Evolutionary conservation across 2,329 filamentous ascomycete species (phyloP), one percentile per base, ranked within the genome.

Genomic region (Geosmithia morbida): DNA sequence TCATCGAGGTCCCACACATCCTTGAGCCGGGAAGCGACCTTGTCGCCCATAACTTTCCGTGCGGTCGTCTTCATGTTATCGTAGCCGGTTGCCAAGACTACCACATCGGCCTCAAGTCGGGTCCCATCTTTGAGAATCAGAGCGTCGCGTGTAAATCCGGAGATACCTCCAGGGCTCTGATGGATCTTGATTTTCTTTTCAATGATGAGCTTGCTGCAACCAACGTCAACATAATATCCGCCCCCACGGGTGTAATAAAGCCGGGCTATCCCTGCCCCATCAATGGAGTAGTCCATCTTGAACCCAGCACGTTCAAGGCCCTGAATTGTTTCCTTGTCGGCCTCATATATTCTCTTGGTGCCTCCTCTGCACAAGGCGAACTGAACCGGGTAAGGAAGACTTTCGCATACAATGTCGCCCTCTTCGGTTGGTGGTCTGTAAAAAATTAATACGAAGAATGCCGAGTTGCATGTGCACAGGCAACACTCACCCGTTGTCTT

Each of bases 201-300:
- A 2, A 68, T 66, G 49, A 85, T 81, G 18, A 84, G 67, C 55
- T 75, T 61, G 0, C 74, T 76, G 0, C 72, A 75, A 0, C 81
- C 81, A 1, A 83, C 78, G 50, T 85, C 78, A 51, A 85, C 80
- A 59, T 85, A 85, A 56, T 84, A 85, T 0, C 81, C 81, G 0
- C 81, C 81, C 1, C 79, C 79, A 2, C 75, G 70, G 51, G 79
- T 75, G 51, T 80, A 69, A 55, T 83, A 84, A 57, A 83, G 81
- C 45, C 74, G 61, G 46, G 75, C 68, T 2, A 83, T 64, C 0
- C 81, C 80, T 0, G 70, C 65, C 1, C 66, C 70, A 47, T 79
- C 69, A 0, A 74, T 71, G 0, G 79, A 79, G 1, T 57, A 62
- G 52, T 84, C 79, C 0, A 78, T 58, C 46, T 70, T 70, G 66